Base-by-base conservation (phyloP, 2,329 filamentous ascomycete species). In the Xylariaceae sp. region DNA sequence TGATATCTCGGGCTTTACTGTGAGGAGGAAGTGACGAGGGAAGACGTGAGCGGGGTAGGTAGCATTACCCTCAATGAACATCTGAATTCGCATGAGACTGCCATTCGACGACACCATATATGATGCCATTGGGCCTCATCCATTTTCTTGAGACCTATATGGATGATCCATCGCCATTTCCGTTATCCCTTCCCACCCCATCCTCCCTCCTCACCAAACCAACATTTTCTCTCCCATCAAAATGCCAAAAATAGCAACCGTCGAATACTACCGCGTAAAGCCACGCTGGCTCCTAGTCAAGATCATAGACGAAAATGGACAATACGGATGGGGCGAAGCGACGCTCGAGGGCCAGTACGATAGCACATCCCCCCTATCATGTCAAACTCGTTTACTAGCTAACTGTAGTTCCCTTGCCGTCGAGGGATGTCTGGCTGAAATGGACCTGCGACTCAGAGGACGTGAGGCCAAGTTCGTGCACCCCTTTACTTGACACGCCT, bases 241-340 rank as follows among this genome's bases (percentile, higher is more conserved):
- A 13, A 88, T 88, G 85, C 79, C 78, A 1, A 85, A 83, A 64
- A 89, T 89, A 68, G 78, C 80, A 62, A 78, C 69, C 30, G 85
- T 91, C 49, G 87, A 90, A 66, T 89, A 90, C 69, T 91, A 90
- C 70, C 82, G 88, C 15, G 84, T 91, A 7, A 85, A 86, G 51
- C 88, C 88, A 11, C 79, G 88, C 47, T 92, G 88, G 88, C 78
- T 92, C 1, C 90, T 91, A 64, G 88, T 91, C 65, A 92, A 91
- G 71, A 82, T 92, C 63, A 85, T 82, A 1, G 88, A 91, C 68
- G 82, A 85, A 39, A 78, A 79, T 1, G 87, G 83, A 2, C 78
- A 82, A 39, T 75, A 79, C 54, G 88, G 88, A 5, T 91, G 88
- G 88, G 88, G 88, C 15, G 88, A 91, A 70, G 87, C 85, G 0